Evolutionary conservation across 768 basidiomycete genomes (phyloP).

Genomic region (Tricholoma sp.): DNA sequence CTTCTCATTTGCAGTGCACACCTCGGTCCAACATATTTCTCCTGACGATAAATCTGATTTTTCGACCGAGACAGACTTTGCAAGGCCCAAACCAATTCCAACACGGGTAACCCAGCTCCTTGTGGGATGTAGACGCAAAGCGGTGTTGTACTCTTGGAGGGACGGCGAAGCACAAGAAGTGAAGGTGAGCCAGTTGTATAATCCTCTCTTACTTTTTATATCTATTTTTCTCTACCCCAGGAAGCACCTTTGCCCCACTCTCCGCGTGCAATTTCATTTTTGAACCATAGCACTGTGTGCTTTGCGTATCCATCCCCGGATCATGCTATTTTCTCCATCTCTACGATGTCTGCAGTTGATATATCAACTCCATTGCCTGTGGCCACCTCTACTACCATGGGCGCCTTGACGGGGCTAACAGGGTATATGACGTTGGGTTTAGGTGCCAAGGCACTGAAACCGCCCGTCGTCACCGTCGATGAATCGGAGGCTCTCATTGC

Average conservation of each 20-base stretch:
- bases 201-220: conserved; percentile 1
- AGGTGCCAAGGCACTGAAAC: conserved; percentile 63
- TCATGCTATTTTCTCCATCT: conserved; percentile 67
- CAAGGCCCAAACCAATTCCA: conserved; percentile 46
- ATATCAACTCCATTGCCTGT: conserved; percentile 45
- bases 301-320: conserved; percentile 81
- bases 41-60: conserved; percentile 18
- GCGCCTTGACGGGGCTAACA: conserved; percentile 72
- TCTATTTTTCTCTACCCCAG: conserved; percentile 30
- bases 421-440: conserved; percentile 85
- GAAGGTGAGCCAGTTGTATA: conserved; percentile 41
- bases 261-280: conserved; percentile 77
- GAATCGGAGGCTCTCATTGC: conserved; percentile 66
- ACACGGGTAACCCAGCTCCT: conserved; percentile 70
- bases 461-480: conserved; percentile 48
- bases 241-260: conserved; percentile 86
- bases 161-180: conserved; percentile 75
- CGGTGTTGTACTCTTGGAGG: conserved; percentile 82
- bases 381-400: conserved; percentile 49
- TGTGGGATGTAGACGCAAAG: conserved; percentile 81
- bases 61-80: conserved; percentile 23
- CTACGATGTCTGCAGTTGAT: conserved; percentile 52
- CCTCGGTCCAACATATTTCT: conserved; percentile 46
- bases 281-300: conserved; percentile 54
- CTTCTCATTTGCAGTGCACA: conserved; percentile 75